Evolutionary conservation across 768 basidiomycete species (phyloP), one percentile per base, ranked within the genome.

Genomic region (Naganishia antarctica): DNA sequence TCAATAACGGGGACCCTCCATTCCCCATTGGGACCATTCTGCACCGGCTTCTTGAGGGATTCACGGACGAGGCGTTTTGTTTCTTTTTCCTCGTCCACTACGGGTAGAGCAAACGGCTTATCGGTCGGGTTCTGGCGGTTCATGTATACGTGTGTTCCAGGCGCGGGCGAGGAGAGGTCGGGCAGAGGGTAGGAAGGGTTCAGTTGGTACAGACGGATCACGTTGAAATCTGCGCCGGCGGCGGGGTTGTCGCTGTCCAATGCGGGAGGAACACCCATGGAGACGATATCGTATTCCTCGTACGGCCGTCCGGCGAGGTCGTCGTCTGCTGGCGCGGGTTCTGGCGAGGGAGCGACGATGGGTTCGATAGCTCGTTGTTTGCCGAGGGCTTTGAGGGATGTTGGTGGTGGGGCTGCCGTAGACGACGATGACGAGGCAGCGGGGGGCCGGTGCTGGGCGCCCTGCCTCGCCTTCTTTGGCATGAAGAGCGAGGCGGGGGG

Each of bases 101-200:
- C 53, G 25, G 23, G 34, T 3, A 26, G 28, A 25, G 23, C 28
- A 21, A 37, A 21, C 31, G 53, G 53, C 23, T 25, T 37, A 21
- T 57, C 53, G 37, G 37, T 25, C 4, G 62, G 62, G 50, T 63
- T 51, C 26, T 63, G 48, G 2, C 62, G 62, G 43, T 51, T 63
- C 8, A 63, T 21, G 28, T 63, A 44, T 5, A 32, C 29, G 28
- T 29, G 13, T 13, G 45, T 7, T 18, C 37, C 37, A 15, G 7
- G 8, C 11, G 49, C 23, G 2, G 50, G 49, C 0, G 11, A 9
- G 5, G 40, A 25, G n/a, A 63, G 62, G 25, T 51, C 40, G 18
- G 62, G 62, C 3, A 63, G 28, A 7, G 50, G 49, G 8, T 23
- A 26, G 62, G 49, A 11, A 1, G 50, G 5, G 29, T 50, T 32